Percentiles rank a stretch among this genome's conserved stretches.
These are phyloP conservation scores for Dionaea muscipula DNA, from an alignment of 179 eudicot species.

Conservation along the genomic window DNA sequence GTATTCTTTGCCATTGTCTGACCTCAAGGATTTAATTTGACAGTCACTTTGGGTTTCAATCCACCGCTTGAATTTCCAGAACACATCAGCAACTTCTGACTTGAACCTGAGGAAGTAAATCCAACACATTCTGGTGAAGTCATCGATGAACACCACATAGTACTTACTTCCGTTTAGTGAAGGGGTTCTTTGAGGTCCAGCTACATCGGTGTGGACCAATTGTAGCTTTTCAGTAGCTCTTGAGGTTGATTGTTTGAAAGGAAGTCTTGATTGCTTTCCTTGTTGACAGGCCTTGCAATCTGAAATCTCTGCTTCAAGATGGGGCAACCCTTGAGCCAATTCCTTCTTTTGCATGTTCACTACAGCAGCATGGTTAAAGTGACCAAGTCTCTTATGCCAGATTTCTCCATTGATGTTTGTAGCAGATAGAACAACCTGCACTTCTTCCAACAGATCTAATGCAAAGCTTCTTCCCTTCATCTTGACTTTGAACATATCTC, in stretches of 20 bases:
- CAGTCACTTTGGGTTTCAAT: background rate
- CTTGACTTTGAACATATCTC: conserved; percentile 3
- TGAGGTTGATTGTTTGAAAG: conserved; percentile 6
- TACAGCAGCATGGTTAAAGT: background rate
- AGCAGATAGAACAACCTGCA: background rate
- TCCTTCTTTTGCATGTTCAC: too few species aligned
- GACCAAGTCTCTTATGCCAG: conserved; percentile 1
- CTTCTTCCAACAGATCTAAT: conserved; percentile 1
- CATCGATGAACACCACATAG: conserved; percentile 14
- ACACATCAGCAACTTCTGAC: background rate
- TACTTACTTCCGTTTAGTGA: conserved; percentile 2
- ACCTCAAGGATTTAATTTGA: background rate
- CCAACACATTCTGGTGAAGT: conserved; percentile 11
- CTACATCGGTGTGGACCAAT: conserved; percentile 11
- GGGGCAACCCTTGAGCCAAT: too few species aligned
- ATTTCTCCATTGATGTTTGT: too few species aligned
- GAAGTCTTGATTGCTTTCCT: background rate
- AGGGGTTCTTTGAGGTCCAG: conserved; percentile 8
- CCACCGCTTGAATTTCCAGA: background rate
- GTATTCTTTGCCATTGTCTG: background rate
- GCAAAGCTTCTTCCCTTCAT: conserved; percentile 3
- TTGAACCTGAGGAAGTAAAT: conserved; percentile 14
- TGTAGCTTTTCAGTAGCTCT: conserved; percentile 12
- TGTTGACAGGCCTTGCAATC: too few species aligned
- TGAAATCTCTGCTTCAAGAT: too few species aligned